Conservation (phyloP, 371 early-diverging fungal genomes). For the Blastocladiella emersonii region DNA sequence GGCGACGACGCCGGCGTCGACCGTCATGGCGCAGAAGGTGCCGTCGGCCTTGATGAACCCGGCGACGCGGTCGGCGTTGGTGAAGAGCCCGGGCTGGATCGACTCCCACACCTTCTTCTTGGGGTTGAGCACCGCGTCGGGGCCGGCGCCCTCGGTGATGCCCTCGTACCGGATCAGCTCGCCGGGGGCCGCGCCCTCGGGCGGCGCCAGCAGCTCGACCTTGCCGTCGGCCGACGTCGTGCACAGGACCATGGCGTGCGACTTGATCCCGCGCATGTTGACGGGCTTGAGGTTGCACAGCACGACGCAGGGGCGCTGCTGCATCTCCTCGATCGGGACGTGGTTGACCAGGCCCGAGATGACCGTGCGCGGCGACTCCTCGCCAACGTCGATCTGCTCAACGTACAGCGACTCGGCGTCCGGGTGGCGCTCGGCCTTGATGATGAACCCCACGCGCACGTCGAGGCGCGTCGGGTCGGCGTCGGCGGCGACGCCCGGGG, state of each 20-base stretch:
- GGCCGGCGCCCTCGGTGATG: constrained; percentile 50
- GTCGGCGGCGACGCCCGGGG: constrained; percentile 22
- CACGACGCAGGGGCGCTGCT: constrained; percentile 43
- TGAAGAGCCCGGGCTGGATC: constrained; percentile 82
- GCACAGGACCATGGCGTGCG: constrained; percentile 87
- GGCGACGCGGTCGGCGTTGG: constrained; percentile 63
- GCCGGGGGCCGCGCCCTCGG: constrained; percentile 72
- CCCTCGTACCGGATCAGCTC: constrained; percentile 82
- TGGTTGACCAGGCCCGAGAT: constrained; percentile 87
- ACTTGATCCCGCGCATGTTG: constrained; percentile 82
- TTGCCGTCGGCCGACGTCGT: constrained; percentile 73
- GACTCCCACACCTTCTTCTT: constrained; percentile 96
- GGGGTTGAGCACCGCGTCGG: constrained; percentile 80
- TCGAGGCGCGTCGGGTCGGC: constrained; percentile 68
- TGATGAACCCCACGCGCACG: constrained; percentile 80
- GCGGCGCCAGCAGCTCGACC: constrained; percentile 83
- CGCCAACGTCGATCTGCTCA: constrained; percentile 85
- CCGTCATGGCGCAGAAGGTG: constrained; percentile 22
- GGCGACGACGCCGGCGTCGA: constrained; percentile 27
- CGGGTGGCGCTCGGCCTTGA: constrained; percentile 70
- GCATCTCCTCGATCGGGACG: constrained; percentile 76
- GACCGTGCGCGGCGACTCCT: constrained; percentile 70
- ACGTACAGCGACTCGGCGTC: constrained; percentile 89
- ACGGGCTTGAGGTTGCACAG: constrained; percentile 91
- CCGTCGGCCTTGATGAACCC: constrained; percentile 14